Conservation (phyloP, 2,329 filamentous ascomycete species). For the Paraphaeosphaeria minitans region DNA sequence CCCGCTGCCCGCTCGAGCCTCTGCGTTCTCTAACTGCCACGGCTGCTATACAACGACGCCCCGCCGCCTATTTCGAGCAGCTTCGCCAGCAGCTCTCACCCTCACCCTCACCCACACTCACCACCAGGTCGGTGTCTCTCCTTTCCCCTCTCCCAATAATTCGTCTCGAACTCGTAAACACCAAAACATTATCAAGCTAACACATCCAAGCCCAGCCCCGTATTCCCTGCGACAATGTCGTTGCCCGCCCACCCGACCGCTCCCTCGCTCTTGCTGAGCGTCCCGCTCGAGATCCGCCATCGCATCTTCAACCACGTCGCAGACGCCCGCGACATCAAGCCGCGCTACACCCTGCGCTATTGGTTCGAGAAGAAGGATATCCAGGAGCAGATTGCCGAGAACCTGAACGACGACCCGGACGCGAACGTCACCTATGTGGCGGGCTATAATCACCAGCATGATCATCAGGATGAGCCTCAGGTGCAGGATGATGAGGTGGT, state of each 20-base stretch:
- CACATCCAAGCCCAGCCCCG: background rate
- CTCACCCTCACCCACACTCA: background rate
- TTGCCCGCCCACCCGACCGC: constrained; percentile 10
- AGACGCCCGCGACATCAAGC: constrained; percentile 21
- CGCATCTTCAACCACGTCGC: constrained; percentile 31
- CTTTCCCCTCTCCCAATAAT: background rate
- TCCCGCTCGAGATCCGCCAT: constrained; percentile 42
- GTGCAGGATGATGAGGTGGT: constrained; percentile 14
- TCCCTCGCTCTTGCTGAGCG: constrained; percentile 22
- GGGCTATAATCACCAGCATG: constrained; percentile 16
- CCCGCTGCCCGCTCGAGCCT: background rate
- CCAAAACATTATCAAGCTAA: background rate
- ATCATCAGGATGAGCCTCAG: constrained; percentile 13
- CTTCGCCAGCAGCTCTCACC: too few relatives aligned
- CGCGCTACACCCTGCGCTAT: constrained; percentile 34
- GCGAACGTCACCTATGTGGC: constrained; percentile 12
- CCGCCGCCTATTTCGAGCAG: background rate
- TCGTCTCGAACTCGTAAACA: background rate
- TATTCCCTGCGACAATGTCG: constrained; percentile 3
- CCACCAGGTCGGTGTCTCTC: background rate
- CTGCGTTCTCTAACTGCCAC: background rate
- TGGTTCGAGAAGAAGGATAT: constrained; percentile 46
- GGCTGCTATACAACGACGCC: constrained; percentile 1
- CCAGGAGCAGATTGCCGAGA: constrained; percentile 21
- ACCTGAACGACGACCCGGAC: constrained; percentile 17